Percentiles rank a stretch among this genome's conserved stretches.
Evolutionary conservation across 441 rosid species (phyloP).

Genomic region (Populus hybrid): DNA sequence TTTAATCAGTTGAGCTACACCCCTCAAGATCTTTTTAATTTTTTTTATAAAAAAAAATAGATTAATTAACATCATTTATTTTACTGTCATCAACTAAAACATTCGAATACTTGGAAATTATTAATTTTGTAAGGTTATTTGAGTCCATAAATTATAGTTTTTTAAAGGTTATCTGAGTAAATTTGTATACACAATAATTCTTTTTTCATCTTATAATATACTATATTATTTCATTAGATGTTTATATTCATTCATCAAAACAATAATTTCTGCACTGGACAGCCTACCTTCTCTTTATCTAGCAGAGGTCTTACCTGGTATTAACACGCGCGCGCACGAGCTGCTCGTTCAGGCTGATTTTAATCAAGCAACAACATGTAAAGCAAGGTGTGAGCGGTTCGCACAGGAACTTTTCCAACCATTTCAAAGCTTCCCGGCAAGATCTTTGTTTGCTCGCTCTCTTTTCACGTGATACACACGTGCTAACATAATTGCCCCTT

Average conservation of each 20-base stretch:
- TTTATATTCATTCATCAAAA: background rate
- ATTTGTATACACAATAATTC: too few relatives aligned
- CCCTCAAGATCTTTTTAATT: too few relatives aligned
- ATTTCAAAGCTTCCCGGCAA: conserved; percentile 7
- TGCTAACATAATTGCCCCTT: background rate
- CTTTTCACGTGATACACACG: conserved; percentile 27
- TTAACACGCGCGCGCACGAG: background rate
- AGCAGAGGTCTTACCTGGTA: background rate
- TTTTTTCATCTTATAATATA: too few relatives aligned
- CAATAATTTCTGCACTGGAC: background rate
- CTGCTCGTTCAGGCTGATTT: background rate
- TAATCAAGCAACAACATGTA: background rate
- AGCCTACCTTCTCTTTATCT: background rate
- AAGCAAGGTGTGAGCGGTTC: background rate
- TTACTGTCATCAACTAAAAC: too few relatives aligned
- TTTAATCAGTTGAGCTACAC: too few relatives aligned
- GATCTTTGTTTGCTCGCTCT: conserved; percentile 26
- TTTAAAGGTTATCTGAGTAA: background rate
- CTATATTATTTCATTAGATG: background rate
- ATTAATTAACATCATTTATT: too few relatives aligned
- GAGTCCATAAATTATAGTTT: too few relatives aligned
- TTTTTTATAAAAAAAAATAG: too few relatives aligned
- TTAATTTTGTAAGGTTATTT: too few relatives aligned
- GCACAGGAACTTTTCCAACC: background rate
- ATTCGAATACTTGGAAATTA: too few relatives aligned